These are phyloP conservation scores for Colletotrichum siamense DNA, from an alignment of 2,329 filamentous ascomycete species.

Conservation along the genomic window DNA sequence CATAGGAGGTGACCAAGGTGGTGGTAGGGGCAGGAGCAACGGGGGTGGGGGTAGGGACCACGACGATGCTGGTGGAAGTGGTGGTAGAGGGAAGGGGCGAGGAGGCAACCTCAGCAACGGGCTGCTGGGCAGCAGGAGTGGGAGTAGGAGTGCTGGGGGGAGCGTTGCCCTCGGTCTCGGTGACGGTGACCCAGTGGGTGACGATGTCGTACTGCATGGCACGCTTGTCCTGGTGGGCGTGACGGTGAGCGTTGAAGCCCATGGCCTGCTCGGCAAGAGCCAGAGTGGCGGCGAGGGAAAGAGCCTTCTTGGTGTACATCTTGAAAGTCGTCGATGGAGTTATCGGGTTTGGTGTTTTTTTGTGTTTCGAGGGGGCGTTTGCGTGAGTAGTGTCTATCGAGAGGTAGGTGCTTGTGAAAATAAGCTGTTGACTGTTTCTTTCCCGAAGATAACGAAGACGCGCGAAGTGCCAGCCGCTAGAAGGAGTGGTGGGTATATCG, in stretches of 20 bases:
- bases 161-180: conserved; percentile 37
- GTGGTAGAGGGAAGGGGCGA: conserved; percentile 2
- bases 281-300: conserved; percentile 46
- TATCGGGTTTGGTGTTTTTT: background rate
- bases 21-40: conserved; percentile 24
- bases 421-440: conserved; percentile 4
- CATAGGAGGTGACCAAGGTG: conserved; percentile 15
- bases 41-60: background rate
- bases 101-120: background rate
- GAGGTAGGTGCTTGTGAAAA: conserved; percentile 1
- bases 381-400: conserved; percentile 9
- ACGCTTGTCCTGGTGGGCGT: conserved; percentile 42
- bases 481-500: conserved; percentile 17
- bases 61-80: conserved; percentile 15
- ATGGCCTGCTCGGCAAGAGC: conserved; percentile 48
- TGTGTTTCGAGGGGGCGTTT: background rate
- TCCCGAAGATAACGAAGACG: background rate
- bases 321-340: conserved; percentile 26
- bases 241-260: conserved; percentile 48
- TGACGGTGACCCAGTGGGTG: conserved; percentile 47
- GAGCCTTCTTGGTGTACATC: conserved; percentile 49
- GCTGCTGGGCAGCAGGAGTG: background rate
- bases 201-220: conserved; percentile 37
- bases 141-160: conserved; percentile 7
- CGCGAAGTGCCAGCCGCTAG: conserved; percentile 3